Conservation (phyloP, 2,329 filamentous ascomycete species). For the Endoconidiophora laricicola region DNA sequence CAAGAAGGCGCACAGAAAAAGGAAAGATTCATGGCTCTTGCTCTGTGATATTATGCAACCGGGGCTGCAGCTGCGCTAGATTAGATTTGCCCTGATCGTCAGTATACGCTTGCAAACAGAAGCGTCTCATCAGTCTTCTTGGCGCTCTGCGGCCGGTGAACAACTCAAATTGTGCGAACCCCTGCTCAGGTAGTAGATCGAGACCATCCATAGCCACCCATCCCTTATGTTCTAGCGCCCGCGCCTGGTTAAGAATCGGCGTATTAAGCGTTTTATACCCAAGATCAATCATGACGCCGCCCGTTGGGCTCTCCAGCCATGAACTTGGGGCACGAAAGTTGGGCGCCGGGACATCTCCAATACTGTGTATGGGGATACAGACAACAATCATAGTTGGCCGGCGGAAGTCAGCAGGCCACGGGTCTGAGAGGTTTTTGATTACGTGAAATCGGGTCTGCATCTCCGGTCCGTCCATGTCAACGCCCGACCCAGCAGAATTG, state of each 20-base stretch:
- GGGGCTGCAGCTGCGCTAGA: slow-evolving; percentile 24
- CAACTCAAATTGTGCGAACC: slow-evolving; percentile 66
- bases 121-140: slow-evolving; percentile 51
- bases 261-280: slow-evolving; percentile 60
- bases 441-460: slow-evolving; percentile 36
- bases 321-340: slow-evolving; percentile 51
- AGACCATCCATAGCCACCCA: slow-evolving; percentile 66
- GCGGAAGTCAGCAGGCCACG: slow-evolving; percentile 47
- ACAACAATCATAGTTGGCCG: slow-evolving; percentile 60
- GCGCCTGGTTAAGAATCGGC: slow-evolving; percentile 52
- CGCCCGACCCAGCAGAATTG: background rate
- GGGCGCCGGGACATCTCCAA: slow-evolving; percentile 45
- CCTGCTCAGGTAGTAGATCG: slow-evolving; percentile 62
- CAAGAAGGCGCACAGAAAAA: too few species aligned
- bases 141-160: slow-evolving; percentile 45
- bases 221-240: slow-evolving; percentile 38
- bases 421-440: slow-evolving; percentile 37
- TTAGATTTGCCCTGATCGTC: slow-evolving; percentile 26
- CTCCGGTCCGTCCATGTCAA: slow-evolving; percentile 12
- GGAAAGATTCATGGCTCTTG: slow-evolving; percentile 21
- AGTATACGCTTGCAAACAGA: slow-evolving; percentile 34
- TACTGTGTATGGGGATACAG: slow-evolving; percentile 55
- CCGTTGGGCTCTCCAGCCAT: slow-evolving; percentile 57
- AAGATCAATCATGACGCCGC: slow-evolving; percentile 59
- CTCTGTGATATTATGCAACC: slow-evolving; percentile 24